Evolutionary conservation across 139 green algal species (phyloP), one percentile per base, ranked within the genome.

Genomic region (Astrephomene gubernaculifera): DNA sequence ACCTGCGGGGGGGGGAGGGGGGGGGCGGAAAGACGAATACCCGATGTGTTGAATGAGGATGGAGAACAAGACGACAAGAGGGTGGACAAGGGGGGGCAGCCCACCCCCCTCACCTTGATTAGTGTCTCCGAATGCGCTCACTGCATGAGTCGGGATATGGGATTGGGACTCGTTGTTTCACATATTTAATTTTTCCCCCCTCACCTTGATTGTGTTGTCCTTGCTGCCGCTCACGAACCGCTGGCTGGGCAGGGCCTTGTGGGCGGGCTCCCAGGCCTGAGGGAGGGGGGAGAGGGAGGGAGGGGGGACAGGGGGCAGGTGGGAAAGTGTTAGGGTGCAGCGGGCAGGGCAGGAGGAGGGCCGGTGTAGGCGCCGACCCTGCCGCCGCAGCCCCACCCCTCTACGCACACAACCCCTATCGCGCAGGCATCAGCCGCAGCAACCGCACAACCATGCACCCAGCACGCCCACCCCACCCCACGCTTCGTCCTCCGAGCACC

Each of bases 261-360:
- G 97, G 0, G 95, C 95, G 0, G 97, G 97, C 92, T 99, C 95
- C 97, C 97, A 99, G 5, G 95, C 88, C 92, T 95, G 78, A 9
- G 39, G 17, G 8, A 1, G 68, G 3, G 35, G 81, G 81, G 54
- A 72, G 81, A 21, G 68, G 57, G 33, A 71, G 60, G 10, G 64
- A 31, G 76, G 57, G 52, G 80, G 12, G 41, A n/a, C 64, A 9
- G 29, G 43, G 79, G 76, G 33, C 6, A 65, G 57, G 57, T n/a
- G n/a, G n/a, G n/a, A n/a, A n/a, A n/a, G n/a, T n/a, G n/a, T n/a
- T n/a, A 45, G 53, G 74, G 54, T 33, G 76, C 54, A 36, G 22
- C 35, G 43, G 76, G 54, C 27, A 65, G 57, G 57, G 57, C 6
- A n/a, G 24, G 57, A 22, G 49, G 17, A 17, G 49, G 49, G 49